Evolutionary conservation across 1,284 basidiomycete species (phyloP), one percentile per base, ranked within the genome.

Genomic region (Irpex rosettiformis): DNA sequence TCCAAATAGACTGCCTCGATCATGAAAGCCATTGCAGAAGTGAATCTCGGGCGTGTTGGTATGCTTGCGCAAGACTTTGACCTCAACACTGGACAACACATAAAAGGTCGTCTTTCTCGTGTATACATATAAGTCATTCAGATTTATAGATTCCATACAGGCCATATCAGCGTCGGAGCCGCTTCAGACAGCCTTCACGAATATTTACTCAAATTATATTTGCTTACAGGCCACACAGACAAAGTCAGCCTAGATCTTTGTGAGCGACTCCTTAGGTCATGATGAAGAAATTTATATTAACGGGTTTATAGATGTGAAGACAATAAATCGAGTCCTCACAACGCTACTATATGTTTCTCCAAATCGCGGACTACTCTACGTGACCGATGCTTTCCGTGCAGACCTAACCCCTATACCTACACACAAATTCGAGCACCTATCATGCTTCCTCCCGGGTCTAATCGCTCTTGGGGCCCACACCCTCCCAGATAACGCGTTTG

Each of bases 371-470:
- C 76, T 92, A 8, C 79, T 91, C 43, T 92, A 90, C 64, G 85
- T 88, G 10, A 89, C 88, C 1, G 85, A 89, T 65, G 75, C 77
- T 16, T 64, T 58, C 4, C 62, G 67, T 10, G 47, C 70, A 13
- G 43, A 47, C 22, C 16, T 21, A 18, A 21, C 43, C 5, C 70
- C 69, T 3, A 68, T 70, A 51, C 77, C 81, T 16, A 74, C 78
- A 6, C 83, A 86, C 65, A 70, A 68, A 13, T 84, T 90, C 58
- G 89, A 91, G 64, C 89, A 91, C 64, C 74, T 91, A 27, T 84
- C 88, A 5, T 90, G 89, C 71, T 91, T 91, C 76, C 76, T 89
- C 40, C 88, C 88, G 0, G 89, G 88, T 7, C 73, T 91, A 13
- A 77, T 91, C 57, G 87, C 88, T 1, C 77, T 91, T 3, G 89